phyloP scores from a whole-genome alignment of 441 rosid species.

The Pelargonium australe region DNA sequence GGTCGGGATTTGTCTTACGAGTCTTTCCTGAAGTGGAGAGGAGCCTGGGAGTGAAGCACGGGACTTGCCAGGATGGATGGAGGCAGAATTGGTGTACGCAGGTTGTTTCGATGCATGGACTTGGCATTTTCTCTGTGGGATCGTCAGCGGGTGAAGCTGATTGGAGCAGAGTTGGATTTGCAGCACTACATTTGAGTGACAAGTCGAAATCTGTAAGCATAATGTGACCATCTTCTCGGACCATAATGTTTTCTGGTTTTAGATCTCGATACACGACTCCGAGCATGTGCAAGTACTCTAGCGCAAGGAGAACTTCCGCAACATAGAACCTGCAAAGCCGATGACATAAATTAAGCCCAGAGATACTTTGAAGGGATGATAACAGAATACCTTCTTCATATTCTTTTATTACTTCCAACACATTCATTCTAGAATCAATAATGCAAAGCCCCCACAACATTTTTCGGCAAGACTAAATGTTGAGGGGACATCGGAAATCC shows the following conservation, averaged over 20 bases:
- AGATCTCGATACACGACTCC: constrained; percentile 76
- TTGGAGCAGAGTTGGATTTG: constrained; percentile 40
- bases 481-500: too few relatives aligned
- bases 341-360: constrained; percentile 11
- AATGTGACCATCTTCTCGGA: constrained; percentile 76
- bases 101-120: constrained; percentile 56
- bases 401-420: background rate
- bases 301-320: constrained; percentile 71
- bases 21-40: constrained; percentile 47
- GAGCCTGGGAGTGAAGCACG: constrained; percentile 68
- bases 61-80: constrained; percentile 62
- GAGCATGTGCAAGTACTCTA: constrained; percentile 82
- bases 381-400: background rate
- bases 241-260: constrained; percentile 74
- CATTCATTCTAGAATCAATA: background rate
- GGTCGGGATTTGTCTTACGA: constrained; percentile 47
- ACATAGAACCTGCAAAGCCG: constrained; percentile 51
- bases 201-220: constrained; percentile 82
- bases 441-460: background rate
- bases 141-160: constrained; percentile 41
- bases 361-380: constrained; percentile 5
- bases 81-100: constrained; percentile 75
- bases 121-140: constrained; percentile 46
- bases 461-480: too few relatives aligned
- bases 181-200: constrained; percentile 50